phyloP scores from a whole-genome alignment of 163 green algal species.

The Chlamydomonas reinhardtii region DNA sequence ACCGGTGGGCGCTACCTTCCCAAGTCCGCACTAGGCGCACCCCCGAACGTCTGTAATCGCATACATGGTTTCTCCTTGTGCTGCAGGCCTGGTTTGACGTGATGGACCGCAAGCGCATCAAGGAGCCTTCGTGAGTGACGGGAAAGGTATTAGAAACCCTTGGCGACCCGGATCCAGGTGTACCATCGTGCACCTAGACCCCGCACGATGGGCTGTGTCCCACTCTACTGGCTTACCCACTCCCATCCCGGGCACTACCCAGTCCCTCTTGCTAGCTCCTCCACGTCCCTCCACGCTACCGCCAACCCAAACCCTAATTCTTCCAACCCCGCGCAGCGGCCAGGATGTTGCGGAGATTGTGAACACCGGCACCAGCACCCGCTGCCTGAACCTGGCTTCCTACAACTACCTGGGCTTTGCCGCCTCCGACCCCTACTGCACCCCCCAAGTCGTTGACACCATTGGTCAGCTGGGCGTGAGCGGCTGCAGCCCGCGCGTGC shows the following conservation, averaged over 20 bases:
- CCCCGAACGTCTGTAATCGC: no score
- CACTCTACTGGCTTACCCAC: no score
- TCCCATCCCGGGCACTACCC: no score
- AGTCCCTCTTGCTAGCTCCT: no score
- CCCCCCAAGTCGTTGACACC: constrained; percentile 83
- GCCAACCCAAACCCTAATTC: not conserved
- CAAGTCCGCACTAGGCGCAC: no score
- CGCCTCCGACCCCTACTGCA: constrained; percentile 95
- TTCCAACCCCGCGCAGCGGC: not conserved
- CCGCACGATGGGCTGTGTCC: no score
- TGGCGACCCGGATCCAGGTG: no score
- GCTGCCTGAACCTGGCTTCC: constrained; percentile 96
- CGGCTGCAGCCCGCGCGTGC: constrained; percentile 74
- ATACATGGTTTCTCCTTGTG: no score
- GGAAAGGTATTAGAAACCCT: no score
- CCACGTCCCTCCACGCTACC: no score
- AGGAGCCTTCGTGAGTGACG: constrained; percentile 14
- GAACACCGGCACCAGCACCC: constrained; percentile 52
- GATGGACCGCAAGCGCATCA: constrained; percentile 70
- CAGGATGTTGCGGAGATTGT: constrained; percentile 7
- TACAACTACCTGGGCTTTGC: constrained; percentile 99
- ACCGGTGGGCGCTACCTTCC: no score
- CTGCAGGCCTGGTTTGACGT: constrained; percentile 83
- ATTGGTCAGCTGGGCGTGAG: constrained; percentile 76
- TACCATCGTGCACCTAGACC: no score